phyloP scores from a whole-genome alignment of 2,329 filamentous ascomycete species.

The Apiospora saccharicola region DNA sequence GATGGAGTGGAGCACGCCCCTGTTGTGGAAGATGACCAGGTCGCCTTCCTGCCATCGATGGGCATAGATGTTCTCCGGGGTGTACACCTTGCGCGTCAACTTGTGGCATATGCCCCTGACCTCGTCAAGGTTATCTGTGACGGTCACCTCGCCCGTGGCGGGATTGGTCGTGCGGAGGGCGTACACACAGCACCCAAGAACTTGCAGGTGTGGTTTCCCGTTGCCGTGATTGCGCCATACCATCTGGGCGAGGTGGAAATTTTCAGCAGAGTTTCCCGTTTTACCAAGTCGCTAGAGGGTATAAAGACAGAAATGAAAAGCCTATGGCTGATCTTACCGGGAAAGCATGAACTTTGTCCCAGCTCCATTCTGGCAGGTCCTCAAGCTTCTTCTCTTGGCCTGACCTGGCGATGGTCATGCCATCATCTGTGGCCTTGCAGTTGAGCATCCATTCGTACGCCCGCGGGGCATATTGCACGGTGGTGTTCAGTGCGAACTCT shows the following conservation, averaged over 20 bases:
- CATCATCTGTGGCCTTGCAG: slow-evolving; percentile 71
- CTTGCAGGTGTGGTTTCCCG: slow-evolving; percentile 72
- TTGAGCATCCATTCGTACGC: slow-evolving; percentile 84
- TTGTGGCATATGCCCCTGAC: slow-evolving; percentile 74
- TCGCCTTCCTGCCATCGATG: slow-evolving; percentile 83
- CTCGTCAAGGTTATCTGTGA: slow-evolving; percentile 71
- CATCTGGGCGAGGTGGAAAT: slow-evolving; percentile 48
- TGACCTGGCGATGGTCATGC: slow-evolving; percentile 74
- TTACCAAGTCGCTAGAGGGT: slow-evolving; percentile 66
- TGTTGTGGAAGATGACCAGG: slow-evolving; percentile 80
- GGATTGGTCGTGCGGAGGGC: slow-evolving; percentile 75
- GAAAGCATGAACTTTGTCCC: slow-evolving; percentile 22
- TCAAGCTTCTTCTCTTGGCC: slow-evolving; percentile 65
- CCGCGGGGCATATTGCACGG: slow-evolving; percentile 78
- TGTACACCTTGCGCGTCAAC: slow-evolving; percentile 76
- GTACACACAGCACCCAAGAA: slow-evolving; percentile 55
- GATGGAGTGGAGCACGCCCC: slow-evolving; percentile 77
- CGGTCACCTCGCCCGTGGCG: slow-evolving; percentile 69
- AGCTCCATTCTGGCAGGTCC: slow-evolving; percentile 60
- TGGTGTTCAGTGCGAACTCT: slow-evolving; percentile 71
- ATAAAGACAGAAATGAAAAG: not conserved
- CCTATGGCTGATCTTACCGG: not conserved
- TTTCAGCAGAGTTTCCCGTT: slow-evolving; percentile 74
- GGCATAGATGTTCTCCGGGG: slow-evolving; percentile 71
- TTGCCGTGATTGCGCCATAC: slow-evolving; percentile 80